Percentiles rank a stretch among this genome's conserved stretches.
phyloP scores from a whole-genome alignment of 1,284 basidiomycete species.

The Cerrena zonata region DNA sequence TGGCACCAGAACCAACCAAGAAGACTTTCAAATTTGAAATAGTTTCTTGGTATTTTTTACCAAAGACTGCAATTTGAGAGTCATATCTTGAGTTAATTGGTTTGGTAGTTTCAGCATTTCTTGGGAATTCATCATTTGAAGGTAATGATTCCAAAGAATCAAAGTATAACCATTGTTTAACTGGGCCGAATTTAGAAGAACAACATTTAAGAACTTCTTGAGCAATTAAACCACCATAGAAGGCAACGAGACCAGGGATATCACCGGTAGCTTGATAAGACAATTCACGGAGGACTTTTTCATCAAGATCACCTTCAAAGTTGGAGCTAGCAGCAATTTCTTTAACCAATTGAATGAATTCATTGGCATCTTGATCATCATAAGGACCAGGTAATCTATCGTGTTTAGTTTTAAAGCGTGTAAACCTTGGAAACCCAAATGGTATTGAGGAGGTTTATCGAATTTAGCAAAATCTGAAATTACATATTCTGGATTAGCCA shows the following conservation, averaged over 20 bases:
- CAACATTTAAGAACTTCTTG: conserved; percentile 97
- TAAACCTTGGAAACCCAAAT: conserved; percentile 93
- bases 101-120: conserved; percentile 79
- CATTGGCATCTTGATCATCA: conserved; percentile 76
- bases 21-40: conserved; percentile 90
- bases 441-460: conserved; percentile 85
- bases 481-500: conserved; percentile 81
- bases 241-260: conserved; percentile 85
- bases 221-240: conserved; percentile 95
- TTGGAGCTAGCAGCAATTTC: conserved; percentile 67
- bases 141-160: conserved; percentile 96
- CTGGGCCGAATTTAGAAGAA: conserved; percentile 97
- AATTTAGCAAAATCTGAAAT: conserved; percentile 98
- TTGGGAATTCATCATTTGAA: conserved; percentile 54
- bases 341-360: conserved; percentile 73
- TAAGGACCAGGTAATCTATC: conserved; percentile 78
- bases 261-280: conserved; percentile 93
- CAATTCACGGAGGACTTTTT: conserved; percentile 80
- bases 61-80: conserved; percentile 93
- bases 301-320: conserved; percentile 70
- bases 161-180: conserved; percentile 93
- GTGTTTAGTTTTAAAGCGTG: conserved; percentile 72
- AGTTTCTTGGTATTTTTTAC: conserved; percentile 88
- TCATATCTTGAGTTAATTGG: conserved; percentile 86
- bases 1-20: conserved; percentile 95